Evolutionary conservation across 2,329 filamentous ascomycete species (phyloP), one percentile per base, ranked within the genome.

Genomic region (Botryotinia convoluta): DNA sequence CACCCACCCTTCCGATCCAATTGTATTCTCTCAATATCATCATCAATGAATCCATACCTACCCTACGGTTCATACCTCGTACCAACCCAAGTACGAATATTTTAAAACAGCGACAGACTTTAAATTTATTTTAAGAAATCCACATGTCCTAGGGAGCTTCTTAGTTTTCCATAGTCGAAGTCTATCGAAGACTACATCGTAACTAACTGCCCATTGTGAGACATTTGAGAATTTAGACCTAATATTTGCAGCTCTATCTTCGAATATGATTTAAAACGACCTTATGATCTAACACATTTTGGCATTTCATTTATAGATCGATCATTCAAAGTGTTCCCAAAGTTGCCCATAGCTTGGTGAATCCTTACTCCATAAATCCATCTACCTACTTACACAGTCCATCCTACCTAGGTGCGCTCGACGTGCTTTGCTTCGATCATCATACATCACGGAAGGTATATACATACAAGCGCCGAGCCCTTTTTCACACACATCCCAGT

Each of bases 101-200:
- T 22, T 44, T 29, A 63, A 37, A 63, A 44, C 37, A 63, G 61
- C 61, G 14, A 39, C 60, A 62, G 14, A 29, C 35, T 39, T 29
- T 4, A 54, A 8, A 20, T 39, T 54, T 68, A 68, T 68, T 68
- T 68, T 54, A 68, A 68, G 64, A 54, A 68, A n/a, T 18, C 22
- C 18, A 39, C 45, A 57, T 4, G n/a, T 29, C 9, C 45, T 39
- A 39, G 32, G 32, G 26, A 37, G 37, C 26, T 29, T 18, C 59
- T n/a, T 42, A 63, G 51, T 18, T 57, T 63, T 63, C 61, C 61
- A 35, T 37, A 51, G 45, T 67, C 29, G 64, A 62, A 51, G 45
- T 35, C 7, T 54, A 67, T 54, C 45, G 64, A 51, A 51, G 26
- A 20, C 61, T 3, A 29, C 26, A 63, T 42, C 35, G 37, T 20